phyloP scores from a whole-genome alignment of 495 filamentous ascomycete genomes.

The Evernia prunastri region DNA sequence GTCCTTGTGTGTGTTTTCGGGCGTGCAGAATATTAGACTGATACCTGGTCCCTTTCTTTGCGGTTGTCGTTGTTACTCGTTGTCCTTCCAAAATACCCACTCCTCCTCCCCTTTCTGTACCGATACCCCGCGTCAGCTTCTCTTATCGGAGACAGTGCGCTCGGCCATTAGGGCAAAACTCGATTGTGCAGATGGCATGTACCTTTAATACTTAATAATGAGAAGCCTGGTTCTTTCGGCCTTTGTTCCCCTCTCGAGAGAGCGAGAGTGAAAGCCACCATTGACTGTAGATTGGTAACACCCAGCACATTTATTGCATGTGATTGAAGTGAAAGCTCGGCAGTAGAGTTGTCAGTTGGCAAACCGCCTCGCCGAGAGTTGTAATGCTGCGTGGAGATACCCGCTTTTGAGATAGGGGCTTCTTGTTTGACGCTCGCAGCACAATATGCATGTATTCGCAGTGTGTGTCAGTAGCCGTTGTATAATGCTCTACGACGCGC shows the following conservation, averaged over 20 bases:
- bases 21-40: background rate
- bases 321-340: no score
- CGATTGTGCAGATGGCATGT: conserved; percentile 20
- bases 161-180: conserved; percentile 22
- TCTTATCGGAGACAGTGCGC: conserved; percentile 23
- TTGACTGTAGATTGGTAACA: no score
- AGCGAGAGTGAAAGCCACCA: no score
- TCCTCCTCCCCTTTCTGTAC: conserved; percentile 16
- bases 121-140: conserved; percentile 23
- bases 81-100: conserved; percentile 20
- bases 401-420: no score
- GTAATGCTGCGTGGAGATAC: no score
- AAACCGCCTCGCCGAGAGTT: no score
- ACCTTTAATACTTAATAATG: conserved; percentile 25
- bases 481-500: no score
- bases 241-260: background rate
- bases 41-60: background rate
- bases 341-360: no score
- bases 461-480: no score
- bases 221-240: background rate
- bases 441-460: no score
- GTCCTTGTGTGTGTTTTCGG: background rate
- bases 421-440: no score
- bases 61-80: conserved; percentile 1
- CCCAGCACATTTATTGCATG: no score